Conservation (phyloP, 805 yeast genomes). For the Gaillardinia entomophila region DNA sequence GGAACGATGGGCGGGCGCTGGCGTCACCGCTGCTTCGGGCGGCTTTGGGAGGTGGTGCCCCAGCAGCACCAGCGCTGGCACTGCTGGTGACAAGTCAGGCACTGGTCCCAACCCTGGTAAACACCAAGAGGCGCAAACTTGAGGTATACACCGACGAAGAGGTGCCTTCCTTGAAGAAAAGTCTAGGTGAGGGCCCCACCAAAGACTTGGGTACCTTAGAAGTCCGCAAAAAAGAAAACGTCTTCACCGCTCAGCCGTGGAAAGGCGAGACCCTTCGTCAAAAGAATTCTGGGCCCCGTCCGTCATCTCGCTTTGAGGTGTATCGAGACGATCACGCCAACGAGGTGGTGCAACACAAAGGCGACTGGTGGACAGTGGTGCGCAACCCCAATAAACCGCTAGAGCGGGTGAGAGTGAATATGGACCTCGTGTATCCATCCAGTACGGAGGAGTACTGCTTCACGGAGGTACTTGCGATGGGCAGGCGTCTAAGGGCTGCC, state of each 20-base stretch:
- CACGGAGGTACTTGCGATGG: slow-evolving; percentile 57
- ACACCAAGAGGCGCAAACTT: slow-evolving; percentile 24
- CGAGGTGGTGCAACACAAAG: slow-evolving; percentile 5
- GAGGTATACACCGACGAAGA: slow-evolving; percentile 23
- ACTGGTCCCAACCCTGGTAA: too few relatives aligned
- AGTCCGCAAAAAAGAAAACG: slow-evolving; percentile 60
- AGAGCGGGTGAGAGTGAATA: slow-evolving; percentile 56
- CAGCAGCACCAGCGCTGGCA: slow-evolving; percentile 2
- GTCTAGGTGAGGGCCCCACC: slow-evolving; percentile 27
- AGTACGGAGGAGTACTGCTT: slow-evolving; percentile 50
- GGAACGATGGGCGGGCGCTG: slow-evolving; percentile 26
- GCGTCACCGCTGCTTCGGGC: slow-evolving; percentile 15
- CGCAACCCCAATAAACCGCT: slow-evolving; percentile 52
- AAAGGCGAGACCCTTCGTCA: slow-evolving; percentile 55
- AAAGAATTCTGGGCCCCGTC: slow-evolving; percentile 10
- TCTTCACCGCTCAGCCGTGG: slow-evolving; percentile 51
- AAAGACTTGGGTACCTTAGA: slow-evolving; percentile 45
- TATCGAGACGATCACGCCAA: slow-evolving; percentile 7
- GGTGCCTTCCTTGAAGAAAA: slow-evolving; percentile 5
- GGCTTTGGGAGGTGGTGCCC: slow-evolving; percentile 29
- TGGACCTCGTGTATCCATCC: slow-evolving; percentile 48
- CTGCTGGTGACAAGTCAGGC: too few relatives aligned
- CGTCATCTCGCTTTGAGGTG: slow-evolving; percentile 10
- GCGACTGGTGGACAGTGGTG: slow-evolving; percentile 45
- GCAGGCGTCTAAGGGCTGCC: slow-evolving; percentile 23